Evolutionary conservation across 2,329 filamentous ascomycete species (phyloP).

Genomic region (Ramichloridium luteum): DNA sequence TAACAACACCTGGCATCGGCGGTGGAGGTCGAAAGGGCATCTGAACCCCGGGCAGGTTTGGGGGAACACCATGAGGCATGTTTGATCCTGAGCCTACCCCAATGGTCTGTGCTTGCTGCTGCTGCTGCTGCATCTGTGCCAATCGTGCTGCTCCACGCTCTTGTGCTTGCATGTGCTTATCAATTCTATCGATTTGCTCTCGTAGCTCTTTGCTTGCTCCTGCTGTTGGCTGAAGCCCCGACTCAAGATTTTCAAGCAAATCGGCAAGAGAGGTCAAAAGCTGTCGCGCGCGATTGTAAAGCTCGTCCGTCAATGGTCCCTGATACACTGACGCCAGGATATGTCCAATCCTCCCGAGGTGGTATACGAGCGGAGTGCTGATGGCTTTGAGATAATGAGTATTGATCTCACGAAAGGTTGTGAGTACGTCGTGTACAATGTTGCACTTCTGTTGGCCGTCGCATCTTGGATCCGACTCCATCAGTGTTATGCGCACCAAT

Average conservation of each 20-base stretch:
- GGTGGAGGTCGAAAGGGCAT: slow-evolving; percentile 5
- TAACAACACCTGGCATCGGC: not conserved
- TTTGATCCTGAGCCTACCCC: too few relatives aligned
- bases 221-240: slow-evolving; percentile 28
- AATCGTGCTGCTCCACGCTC: slow-evolving; percentile 1
- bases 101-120: not conserved
- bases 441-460: slow-evolving; percentile 34
- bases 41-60: slow-evolving; percentile 10
- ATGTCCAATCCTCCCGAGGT: slow-evolving; percentile 37
- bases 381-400: slow-evolving; percentile 36
- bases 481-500: slow-evolving; percentile 37
- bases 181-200: slow-evolving; percentile 32
- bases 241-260: slow-evolving; percentile 34
- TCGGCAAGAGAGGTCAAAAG: slow-evolving; percentile 35
- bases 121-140: slow-evolving; percentile 3
- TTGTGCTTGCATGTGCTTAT: slow-evolving; percentile 29
- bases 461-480: slow-evolving; percentile 11
- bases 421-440: slow-evolving; percentile 34
- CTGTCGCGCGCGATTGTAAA: slow-evolving; percentile 31
- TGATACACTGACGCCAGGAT: slow-evolving; percentile 39
- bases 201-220: slow-evolving; percentile 31
- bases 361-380: slow-evolving; percentile 37
- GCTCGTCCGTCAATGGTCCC: slow-evolving; percentile 30
- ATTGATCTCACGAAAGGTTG: slow-evolving; percentile 33
- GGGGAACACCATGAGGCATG: slow-evolving; percentile 2